Base-by-base conservation (phyloP, 2,329 filamentous ascomycete species). In the Pestalotiopsis fici region DNA sequence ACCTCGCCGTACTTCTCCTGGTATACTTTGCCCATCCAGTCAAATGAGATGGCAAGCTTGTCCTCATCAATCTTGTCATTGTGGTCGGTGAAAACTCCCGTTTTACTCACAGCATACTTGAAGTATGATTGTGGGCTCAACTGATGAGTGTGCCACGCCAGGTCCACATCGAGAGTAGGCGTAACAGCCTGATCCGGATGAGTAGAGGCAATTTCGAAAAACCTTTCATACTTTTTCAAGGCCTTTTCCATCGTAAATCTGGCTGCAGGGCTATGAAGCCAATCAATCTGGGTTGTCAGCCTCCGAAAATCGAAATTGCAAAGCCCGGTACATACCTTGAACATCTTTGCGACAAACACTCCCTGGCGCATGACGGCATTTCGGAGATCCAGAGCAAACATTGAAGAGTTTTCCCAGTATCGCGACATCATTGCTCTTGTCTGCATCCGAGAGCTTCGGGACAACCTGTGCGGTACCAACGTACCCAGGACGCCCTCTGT, bases 111-210 rank as follows among this genome's bases (percentile, higher is more conserved):
- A 0, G 87, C 90, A 74, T 87, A 90, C 2, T 74, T 67, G 73
- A 87, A 90, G 78, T 95, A 95, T 4, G 80, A 74, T 7, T 75
- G 72, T 0, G 92, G 90, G 12, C 81, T 85, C 7, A 94, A 85
- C 74, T 94, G 91, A 74, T 94, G 91, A 0, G 91, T 94, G 76
- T 95, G 93, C 91, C 91, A 93, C 0, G 86, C 90, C 0, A 93
- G 80, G 74, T 93, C 91, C 11, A 93, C 83, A 70, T 93, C 91
- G 0, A 93, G 81, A 0, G 91, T 93, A 0, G 91, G 91, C 1
- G 93, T 90, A 0, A 83, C 85, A 23, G 86, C 80, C 6, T 83
- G 75, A 0, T 68, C 71, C 0, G 83, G 82, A 57, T 87, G 72
- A 0, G 74, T 69, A 1, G 77, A 76, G 74, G 92, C 88, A 70